Evolutionary conservation across 495 filamentous ascomycete species (phyloP).

Genomic region (Cercophora samala): DNA sequence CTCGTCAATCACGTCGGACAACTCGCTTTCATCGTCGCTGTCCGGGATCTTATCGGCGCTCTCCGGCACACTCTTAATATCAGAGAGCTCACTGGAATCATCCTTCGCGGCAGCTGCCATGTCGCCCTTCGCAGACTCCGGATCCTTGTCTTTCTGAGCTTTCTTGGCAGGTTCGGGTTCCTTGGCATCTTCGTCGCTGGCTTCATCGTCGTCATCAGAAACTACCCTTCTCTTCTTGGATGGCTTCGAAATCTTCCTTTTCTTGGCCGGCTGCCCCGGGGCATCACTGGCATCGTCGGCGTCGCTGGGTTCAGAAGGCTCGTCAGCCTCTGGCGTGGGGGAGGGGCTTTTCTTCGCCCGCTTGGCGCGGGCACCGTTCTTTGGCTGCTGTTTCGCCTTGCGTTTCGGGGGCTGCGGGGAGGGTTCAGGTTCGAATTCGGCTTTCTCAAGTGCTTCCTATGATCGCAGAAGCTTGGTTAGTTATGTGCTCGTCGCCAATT

Average conservation of each 20-base stretch:
- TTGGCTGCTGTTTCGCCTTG: neutral
- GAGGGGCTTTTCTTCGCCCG: slow-evolving; percentile 34
- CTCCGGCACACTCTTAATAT: slow-evolving; percentile 23
- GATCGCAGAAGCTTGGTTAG: neutral
- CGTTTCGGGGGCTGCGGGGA: neutral
- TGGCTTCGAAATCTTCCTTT: slow-evolving; percentile 35
- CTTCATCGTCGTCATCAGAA: slow-evolving; percentile 39
- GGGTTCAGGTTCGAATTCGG: slow-evolving; percentile 2
- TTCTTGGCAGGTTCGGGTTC: slow-evolving; percentile 8
- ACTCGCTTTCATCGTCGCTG: slow-evolving; percentile 69
- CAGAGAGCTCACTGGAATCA: slow-evolving; percentile 37
- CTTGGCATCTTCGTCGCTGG: slow-evolving; percentile 22
- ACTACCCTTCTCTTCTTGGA: slow-evolving; percentile 32
- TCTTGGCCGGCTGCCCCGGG: slow-evolving; percentile 24
- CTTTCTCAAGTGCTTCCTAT: slow-evolving; percentile 9
- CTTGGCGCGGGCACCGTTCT: slow-evolving; percentile 4
- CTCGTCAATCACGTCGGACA: slow-evolving; percentile 69
- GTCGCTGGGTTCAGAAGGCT: slow-evolving; percentile 23
- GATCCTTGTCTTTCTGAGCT: neutral
- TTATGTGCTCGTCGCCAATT: too few species aligned
- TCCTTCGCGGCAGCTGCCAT: slow-evolving; percentile 12
- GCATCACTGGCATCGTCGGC: slow-evolving; percentile 5
- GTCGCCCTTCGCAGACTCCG: slow-evolving; percentile 8
- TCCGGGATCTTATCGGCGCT: slow-evolving; percentile 23
- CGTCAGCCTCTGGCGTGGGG: slow-evolving; percentile 31